Conservation (phyloP, 73 alveolate species). For the Paraurostyla sp. region DNA sequence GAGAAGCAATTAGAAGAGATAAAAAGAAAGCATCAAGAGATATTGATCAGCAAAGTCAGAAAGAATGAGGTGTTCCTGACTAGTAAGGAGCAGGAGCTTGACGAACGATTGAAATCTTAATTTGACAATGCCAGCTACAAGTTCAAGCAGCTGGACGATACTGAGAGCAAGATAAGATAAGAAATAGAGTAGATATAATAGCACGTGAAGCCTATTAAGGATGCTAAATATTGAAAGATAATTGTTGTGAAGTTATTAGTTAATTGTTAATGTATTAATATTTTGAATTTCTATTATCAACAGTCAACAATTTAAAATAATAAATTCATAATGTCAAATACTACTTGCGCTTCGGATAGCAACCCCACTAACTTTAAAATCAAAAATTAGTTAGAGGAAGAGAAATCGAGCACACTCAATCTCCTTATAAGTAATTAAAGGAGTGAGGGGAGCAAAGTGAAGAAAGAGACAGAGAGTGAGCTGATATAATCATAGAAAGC, state of each 20-base stretch:
- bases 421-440: not conserved
- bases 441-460: not conserved
- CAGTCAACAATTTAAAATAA: slow-evolving; percentile 35
- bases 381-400: not conserved
- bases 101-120: not conserved
- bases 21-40: not conserved
- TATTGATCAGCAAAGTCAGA: not conserved
- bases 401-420: not conserved
- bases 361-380: not conserved
- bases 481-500: not conserved
- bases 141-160: slow-evolving; percentile 10
- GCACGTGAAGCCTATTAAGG: not conserved
- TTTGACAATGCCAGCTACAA: slow-evolving; percentile 12
- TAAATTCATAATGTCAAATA: slow-evolving; percentile 34
- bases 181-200: not conserved
- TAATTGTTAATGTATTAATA: not conserved
- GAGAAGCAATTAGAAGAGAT: not conserved
- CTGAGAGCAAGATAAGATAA: not conserved
- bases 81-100: not conserved
- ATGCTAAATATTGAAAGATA: not conserved
- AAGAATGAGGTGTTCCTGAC: not conserved
- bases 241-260: not conserved
- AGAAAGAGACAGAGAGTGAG: not conserved
- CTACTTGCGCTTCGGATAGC: not conserved
- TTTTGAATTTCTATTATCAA: not conserved